phyloP scores from a whole-genome alignment of 208 protist genomes.

The Leishmania martiniquensis region DNA sequence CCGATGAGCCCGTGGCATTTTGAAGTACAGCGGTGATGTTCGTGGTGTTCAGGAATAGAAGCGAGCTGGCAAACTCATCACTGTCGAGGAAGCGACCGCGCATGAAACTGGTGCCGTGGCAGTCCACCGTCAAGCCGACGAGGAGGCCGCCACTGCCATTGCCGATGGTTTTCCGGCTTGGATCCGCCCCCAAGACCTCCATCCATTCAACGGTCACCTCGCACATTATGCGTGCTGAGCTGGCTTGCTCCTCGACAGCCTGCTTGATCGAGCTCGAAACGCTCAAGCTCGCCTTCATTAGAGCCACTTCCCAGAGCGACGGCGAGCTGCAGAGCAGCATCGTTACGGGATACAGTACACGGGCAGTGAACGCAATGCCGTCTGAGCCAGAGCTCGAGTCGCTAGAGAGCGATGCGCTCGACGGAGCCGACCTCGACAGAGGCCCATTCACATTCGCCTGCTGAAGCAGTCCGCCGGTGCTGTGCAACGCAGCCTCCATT shows the following conservation, averaged over 20 bases:
- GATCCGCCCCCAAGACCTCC: conserved; percentile 4
- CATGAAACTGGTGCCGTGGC: conserved; percentile 6
- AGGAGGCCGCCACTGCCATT: conserved; percentile 18
- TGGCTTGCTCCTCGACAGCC: conserved; percentile 3
- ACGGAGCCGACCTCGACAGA: neutral
- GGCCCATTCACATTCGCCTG: neutral
- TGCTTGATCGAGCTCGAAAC: neutral
- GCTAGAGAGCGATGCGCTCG: conserved; percentile 11
- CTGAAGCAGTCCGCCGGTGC: no score
- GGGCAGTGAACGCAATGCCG: neutral
- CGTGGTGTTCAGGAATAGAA: conserved; percentile 11
- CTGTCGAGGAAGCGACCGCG: conserved; percentile 21
- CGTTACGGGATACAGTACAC: conserved; percentile 7
- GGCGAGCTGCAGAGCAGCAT: conserved; percentile 14
- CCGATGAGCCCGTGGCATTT: conserved; percentile 4
- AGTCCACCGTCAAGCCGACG: neutral
- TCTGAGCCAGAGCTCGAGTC: neutral
- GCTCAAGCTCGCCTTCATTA: neutral
- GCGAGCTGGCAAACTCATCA: conserved; percentile 13
- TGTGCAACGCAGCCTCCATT: neutral
- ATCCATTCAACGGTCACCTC: neutral
- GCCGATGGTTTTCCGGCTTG: conserved; percentile 8
- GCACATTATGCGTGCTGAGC: conserved; percentile 10
- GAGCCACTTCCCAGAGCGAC: neutral
- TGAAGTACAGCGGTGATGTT: conserved; percentile 6